These are phyloP conservation scores for Neurospora sp. DNA, from an alignment of 495 filamentous ascomycete genomes.

Conservation along the genomic window DNA sequence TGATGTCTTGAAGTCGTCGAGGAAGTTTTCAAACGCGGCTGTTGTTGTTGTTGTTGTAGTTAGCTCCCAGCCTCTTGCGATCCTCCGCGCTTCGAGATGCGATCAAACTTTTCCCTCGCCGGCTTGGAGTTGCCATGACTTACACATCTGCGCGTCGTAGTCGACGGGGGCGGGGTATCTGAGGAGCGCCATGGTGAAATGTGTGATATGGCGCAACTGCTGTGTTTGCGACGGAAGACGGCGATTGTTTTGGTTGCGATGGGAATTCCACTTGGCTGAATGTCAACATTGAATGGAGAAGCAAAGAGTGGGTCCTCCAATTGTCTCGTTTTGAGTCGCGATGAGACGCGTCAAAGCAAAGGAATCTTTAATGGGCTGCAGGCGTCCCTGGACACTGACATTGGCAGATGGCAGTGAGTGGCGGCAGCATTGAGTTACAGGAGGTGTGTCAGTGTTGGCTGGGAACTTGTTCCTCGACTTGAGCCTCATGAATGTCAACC, in stretches of 20 bases:
- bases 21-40: conserved; percentile 78
- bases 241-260: not conserved
- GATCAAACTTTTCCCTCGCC: not conserved
- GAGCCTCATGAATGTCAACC: not conserved
- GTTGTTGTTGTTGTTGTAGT: conserved; percentile 17
- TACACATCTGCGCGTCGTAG: conserved; percentile 76
- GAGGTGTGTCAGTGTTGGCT: not conserved
- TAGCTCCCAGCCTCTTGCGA: not conserved
- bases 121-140: conserved; percentile 10
- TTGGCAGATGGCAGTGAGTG: not conserved
- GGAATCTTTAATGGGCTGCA: not conserved
- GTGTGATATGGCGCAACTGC: too few relatives aligned
- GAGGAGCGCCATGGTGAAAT: conserved; percentile 82
- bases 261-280: not conserved
- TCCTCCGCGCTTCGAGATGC: not conserved
- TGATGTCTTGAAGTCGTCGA: conserved; percentile 77
- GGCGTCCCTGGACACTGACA: not conserved
- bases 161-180: conserved; percentile 66
- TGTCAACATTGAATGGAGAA: not conserved
- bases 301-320: not conserved
- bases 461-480: too few relatives aligned
- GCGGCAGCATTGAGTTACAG: not conserved
- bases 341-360: not conserved
- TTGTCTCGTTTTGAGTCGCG: not conserved
- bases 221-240: too few relatives aligned